phyloP scores from a whole-genome alignment of 345 rosid species.

The Punica granatum region DNA sequence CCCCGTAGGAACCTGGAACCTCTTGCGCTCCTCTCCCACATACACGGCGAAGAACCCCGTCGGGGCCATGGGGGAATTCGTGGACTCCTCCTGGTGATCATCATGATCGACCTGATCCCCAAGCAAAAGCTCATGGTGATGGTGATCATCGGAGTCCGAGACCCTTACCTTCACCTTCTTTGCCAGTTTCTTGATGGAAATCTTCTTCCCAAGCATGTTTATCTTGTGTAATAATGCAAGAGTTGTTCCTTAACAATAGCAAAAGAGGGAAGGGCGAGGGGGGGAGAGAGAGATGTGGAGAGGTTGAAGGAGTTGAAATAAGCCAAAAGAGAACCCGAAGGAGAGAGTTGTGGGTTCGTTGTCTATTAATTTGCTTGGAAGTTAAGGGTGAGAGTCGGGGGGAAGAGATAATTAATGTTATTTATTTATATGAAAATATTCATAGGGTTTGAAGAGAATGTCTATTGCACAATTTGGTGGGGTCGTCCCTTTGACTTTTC shows the following conservation, averaged over 20 bases:
- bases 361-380: slow-evolving; percentile 9
- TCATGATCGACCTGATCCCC: slow-evolving; percentile 18
- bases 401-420: background rate
- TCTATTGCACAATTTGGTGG: background rate
- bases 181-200: slow-evolving; percentile 73
- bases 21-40: slow-evolving; percentile 65
- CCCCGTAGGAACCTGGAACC: slow-evolving; percentile 67
- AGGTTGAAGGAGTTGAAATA: background rate
- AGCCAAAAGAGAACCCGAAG: background rate
- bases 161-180: slow-evolving; percentile 55
- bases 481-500: slow-evolving; percentile 7
- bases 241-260: background rate
- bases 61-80: slow-evolving; percentile 28
- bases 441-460: background rate
- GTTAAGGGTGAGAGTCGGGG: slow-evolving; percentile 2
- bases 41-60: slow-evolving; percentile 69
- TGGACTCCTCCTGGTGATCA: background rate
- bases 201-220: slow-evolving; percentile 54
- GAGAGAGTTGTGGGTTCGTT: slow-evolving; percentile 2
- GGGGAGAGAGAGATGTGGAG: background rate
- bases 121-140: slow-evolving; percentile 39
- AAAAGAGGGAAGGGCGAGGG: background rate
- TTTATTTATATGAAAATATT: too few relatives aligned
- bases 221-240: background rate
- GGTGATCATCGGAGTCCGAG: slow-evolving; percentile 14